Conservation (phyloP, 2,329 filamentous ascomycete genomes). For the Coniochaeta prunicola region DNA sequence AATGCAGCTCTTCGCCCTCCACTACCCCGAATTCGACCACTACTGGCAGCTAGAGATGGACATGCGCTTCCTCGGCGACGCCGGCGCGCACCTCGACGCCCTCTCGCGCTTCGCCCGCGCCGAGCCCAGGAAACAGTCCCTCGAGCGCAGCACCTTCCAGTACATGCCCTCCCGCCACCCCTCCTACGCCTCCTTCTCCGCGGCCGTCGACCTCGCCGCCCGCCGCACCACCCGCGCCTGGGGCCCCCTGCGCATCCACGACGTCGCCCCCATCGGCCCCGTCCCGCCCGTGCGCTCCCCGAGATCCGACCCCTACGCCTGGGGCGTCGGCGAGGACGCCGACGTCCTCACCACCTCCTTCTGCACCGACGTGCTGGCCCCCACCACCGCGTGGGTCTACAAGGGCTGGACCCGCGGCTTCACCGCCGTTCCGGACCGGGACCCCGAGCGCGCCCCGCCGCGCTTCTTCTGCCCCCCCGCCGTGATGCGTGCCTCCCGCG, state of each 20-base stretch:
- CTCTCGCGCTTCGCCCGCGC: conserved; percentile 34
- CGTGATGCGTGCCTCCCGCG: conserved; percentile 22
- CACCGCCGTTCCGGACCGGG: too few species aligned
- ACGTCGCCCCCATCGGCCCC: conserved; percentile 22
- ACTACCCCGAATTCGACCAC: conserved; percentile 26
- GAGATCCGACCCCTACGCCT: conserved; percentile 9
- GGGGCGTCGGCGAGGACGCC: conserved; percentile 26
- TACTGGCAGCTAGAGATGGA: conserved; percentile 38
- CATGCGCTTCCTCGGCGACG: conserved; percentile 27
- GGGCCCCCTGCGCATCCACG: conserved; percentile 20
- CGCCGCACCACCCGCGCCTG: conserved; percentile 19
- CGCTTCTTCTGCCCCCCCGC: conserved; percentile 28
- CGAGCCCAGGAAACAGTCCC: conserved; percentile 49
- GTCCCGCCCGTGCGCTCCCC: conserved; percentile 11
- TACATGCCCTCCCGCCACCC: conserved; percentile 47
- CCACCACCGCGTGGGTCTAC: conserved; percentile 23
- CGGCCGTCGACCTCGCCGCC: conserved; percentile 17
- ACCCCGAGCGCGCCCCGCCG: conserved; percentile 14
- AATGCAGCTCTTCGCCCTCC: conserved; percentile 23
- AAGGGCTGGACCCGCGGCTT: conserved; percentile 22
- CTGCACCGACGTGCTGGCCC: conserved; percentile 19
- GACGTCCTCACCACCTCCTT: conserved; percentile 22
- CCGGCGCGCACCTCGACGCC: conserved; percentile 20
- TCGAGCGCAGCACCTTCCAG: conserved; percentile 50
- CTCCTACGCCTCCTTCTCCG: conserved; percentile 34